A percentile compares a stretch with the other conserved stretches of the same genome.
These are phyloP conservation scores for Aspergillus conjunctus DNA, from an alignment of 495 filamentous ascomycete species.

Conservation along the genomic window DNA sequence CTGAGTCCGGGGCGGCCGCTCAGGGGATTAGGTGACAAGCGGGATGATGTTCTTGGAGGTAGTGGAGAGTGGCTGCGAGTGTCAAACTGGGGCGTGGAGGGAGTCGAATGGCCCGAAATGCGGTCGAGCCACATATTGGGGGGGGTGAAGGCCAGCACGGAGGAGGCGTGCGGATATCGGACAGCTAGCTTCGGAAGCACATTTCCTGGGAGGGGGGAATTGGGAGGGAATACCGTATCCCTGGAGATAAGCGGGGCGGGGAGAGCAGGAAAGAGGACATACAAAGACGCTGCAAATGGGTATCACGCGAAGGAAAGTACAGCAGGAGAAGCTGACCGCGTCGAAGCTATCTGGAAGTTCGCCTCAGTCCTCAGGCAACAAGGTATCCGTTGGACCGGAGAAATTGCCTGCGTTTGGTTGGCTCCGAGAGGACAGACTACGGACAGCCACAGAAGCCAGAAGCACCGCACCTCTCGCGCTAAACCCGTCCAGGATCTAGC, in stretches of 20 bases:
- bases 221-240: neutral
- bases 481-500: conserved; percentile 37
- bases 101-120: conserved; percentile 71
- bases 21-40: conserved; percentile 40
- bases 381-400: conserved; percentile 9
- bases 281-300: neutral
- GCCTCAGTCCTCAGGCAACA: neutral
- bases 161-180: conserved; percentile 20
- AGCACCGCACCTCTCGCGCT: conserved; percentile 25
- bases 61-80: conserved; percentile 72
- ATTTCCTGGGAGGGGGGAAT: conserved; percentile 8
- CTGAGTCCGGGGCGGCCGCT: conserved; percentile 59
- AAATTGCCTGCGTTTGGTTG: conserved; percentile 6
- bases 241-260: neutral
- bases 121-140: conserved; percentile 83
- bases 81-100: conserved; percentile 60
- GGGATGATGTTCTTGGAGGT: conserved; percentile 60
- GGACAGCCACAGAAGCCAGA: conserved; percentile 11
- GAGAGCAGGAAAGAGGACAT: conserved; percentile 10
- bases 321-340: too few species aligned
- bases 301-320: too few species aligned
- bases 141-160: conserved; percentile 15
- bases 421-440: conserved; percentile 21
- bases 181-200: conserved; percentile 9
- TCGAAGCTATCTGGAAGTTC: neutral